phyloP scores from a whole-genome alignment of 257 asterid genomes.

The Nicotiana benthamiana region DNA sequence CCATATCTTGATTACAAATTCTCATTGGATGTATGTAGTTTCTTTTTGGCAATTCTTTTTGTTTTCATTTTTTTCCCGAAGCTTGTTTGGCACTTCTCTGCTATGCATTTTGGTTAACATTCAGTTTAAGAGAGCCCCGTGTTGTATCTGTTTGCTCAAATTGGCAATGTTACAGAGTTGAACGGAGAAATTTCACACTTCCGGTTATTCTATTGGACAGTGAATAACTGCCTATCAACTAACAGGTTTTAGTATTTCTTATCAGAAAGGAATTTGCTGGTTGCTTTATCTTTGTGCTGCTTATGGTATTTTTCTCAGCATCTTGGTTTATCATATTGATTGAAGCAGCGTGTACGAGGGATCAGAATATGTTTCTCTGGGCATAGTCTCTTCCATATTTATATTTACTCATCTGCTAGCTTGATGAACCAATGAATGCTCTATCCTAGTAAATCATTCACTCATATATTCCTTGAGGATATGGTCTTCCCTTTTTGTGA shows the following conservation, averaged over 20 bases:
- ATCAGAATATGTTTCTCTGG: conserved; percentile 36
- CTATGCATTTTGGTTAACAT: neutral
- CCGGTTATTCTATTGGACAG: no score
- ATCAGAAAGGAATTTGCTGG: conserved; percentile 52
- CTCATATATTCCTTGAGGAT: conserved; percentile 33
- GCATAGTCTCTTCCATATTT: conserved; percentile 7
- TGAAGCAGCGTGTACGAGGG: conserved; percentile 36
- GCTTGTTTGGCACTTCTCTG: neutral
- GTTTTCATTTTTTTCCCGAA: neutral
- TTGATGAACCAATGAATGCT: conserved; percentile 29
- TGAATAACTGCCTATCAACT: conserved; percentile 19
- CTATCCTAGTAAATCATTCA: conserved; percentile 25
- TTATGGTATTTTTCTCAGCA: conserved; percentile 43
- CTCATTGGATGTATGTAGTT: neutral
- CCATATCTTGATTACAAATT: neutral
- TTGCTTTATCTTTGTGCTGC: conserved; percentile 49
- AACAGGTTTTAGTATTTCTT: conserved; percentile 37
- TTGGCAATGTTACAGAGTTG: neutral
- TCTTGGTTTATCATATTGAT: conserved; percentile 51
- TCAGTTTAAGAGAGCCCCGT: neutral
- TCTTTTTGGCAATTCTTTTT: neutral
- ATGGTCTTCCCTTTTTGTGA: conserved; percentile 43
- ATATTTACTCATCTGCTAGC: conserved; percentile 17
- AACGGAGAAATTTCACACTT: neutral
- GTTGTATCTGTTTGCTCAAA: no score